These are phyloP conservation scores for Coprinellus aureogranulatus DNA, from an alignment of 768 basidiomycete genomes.

Conservation along the genomic window DNA sequence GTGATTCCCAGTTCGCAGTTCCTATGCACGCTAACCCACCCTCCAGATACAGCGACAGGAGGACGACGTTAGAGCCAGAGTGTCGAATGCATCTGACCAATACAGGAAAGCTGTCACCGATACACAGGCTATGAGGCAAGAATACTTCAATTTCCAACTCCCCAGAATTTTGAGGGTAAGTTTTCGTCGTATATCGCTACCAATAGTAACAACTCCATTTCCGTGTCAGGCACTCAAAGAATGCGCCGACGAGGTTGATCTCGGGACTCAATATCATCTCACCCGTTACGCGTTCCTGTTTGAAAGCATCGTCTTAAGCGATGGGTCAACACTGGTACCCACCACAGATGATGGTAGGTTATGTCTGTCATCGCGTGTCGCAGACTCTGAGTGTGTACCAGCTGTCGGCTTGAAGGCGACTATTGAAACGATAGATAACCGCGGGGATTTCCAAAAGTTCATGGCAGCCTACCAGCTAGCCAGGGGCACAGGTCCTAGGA, in stretches of 20 bases:
- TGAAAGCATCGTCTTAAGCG: constrained; percentile 85
- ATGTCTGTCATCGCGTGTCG: background rate
- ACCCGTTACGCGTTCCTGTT: constrained; percentile 93
- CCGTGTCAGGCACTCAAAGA: constrained; percentile 78
- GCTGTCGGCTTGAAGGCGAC: constrained; percentile 79
- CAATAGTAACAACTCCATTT: background rate
- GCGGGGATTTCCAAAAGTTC: constrained; percentile 90
- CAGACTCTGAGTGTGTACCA: constrained; percentile 13
- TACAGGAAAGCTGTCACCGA: constrained; percentile 90
- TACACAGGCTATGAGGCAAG: constrained; percentile 87
- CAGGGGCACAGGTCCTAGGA: constrained; percentile 45
- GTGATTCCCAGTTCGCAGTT: constrained; percentile 11
- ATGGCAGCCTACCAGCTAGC: constrained; percentile 97
- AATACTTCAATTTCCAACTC: constrained; percentile 96
- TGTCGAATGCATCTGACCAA: constrained; percentile 82
- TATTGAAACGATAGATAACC: constrained; percentile 90
- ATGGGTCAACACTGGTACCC: constrained; percentile 80
- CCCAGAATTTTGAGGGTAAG: constrained; percentile 89
- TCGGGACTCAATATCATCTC: constrained; percentile 97
- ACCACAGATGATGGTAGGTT: constrained; percentile 67
- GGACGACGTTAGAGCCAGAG: constrained; percentile 84
- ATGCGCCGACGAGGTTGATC: constrained; percentile 91
- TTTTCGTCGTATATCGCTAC: constrained; percentile 15
- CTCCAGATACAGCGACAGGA: constrained; percentile 84
- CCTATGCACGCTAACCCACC: background rate